Conservation (phyloP, 768 basidiomycete species). For the Lactifluus hygrophoroides region DNA sequence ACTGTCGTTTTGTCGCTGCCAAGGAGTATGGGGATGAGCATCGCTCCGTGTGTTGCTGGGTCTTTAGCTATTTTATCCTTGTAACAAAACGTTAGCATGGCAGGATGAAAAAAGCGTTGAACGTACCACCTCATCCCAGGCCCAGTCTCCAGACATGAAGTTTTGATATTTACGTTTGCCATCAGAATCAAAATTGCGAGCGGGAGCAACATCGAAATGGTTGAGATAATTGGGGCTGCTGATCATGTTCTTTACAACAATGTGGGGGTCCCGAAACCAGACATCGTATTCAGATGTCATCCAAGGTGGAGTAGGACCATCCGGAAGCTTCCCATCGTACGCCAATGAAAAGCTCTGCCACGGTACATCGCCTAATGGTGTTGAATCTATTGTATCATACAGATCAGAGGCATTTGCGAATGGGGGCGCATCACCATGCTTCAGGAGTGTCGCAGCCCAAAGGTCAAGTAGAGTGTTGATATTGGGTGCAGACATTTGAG, state of each 20-base stretch:
- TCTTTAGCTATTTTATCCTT: slow-evolving; percentile 9
- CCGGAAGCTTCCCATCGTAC: too few species aligned
- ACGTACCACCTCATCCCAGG: slow-evolving; percentile 28
- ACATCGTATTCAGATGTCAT: slow-evolving; percentile 25
- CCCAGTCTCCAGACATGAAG: too few species aligned
- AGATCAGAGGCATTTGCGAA: too few species aligned
- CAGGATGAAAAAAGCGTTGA: neutral
- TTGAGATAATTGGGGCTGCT: slow-evolving; percentile 21
- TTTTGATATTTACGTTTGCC: slow-evolving; percentile 23
- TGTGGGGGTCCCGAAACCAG: slow-evolving; percentile 20
- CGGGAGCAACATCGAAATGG: slow-evolving; percentile 23
- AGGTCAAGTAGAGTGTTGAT: too few species aligned
- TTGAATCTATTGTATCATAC: too few species aligned
- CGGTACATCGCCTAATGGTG: too few species aligned
- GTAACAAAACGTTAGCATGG: too few species aligned
- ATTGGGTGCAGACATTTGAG: too few species aligned
- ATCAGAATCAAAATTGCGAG: slow-evolving; percentile 21
- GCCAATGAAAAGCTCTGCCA: too few species aligned
- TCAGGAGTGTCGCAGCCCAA: too few species aligned
- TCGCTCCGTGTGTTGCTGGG: slow-evolving; percentile 25
- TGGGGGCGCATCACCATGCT: too few species aligned
- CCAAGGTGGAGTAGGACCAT: slow-evolving; percentile 20
- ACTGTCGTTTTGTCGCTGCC: slow-evolving; percentile 39
- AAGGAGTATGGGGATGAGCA: slow-evolving; percentile 23
- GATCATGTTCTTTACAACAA: slow-evolving; percentile 23